These are phyloP conservation scores for Fusarium denticulatum DNA, from an alignment of 2,329 filamentous ascomycete genomes.

Conservation along the genomic window DNA sequence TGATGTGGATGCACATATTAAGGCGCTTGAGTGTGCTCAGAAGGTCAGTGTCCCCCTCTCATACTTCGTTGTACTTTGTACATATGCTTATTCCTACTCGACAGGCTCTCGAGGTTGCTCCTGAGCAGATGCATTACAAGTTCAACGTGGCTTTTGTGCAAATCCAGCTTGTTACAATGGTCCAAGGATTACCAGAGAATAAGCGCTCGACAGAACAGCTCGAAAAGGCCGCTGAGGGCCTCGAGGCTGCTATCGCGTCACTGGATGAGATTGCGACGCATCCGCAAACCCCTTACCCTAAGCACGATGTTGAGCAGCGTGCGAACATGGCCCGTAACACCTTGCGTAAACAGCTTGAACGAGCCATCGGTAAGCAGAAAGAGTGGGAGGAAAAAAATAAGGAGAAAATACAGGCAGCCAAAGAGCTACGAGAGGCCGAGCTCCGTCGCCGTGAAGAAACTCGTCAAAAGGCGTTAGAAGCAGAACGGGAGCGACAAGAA, in stretches of 20 bases:
- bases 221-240: constrained; percentile 78
- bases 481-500: constrained; percentile 77
- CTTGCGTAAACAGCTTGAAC: constrained; percentile 89
- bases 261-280: constrained; percentile 71
- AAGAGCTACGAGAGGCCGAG: constrained; percentile 83
- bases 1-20: constrained; percentile 66
- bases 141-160: constrained; percentile 99
- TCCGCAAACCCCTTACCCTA: constrained; percentile 83
- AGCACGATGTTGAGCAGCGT: constrained; percentile 89
- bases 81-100: constrained; percentile 17
- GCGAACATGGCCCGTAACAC: constrained; percentile 98
- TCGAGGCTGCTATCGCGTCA: constrained; percentile 85
- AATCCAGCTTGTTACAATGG: constrained; percentile 87
- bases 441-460: constrained; percentile 81
- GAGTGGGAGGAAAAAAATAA: constrained; percentile 96
- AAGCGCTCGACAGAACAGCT: constrained; percentile 84
- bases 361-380: constrained; percentile 82
- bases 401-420: constrained; percentile 83
- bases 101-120: constrained; percentile 78
- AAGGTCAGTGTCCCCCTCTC: constrained; percentile 58
- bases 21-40: constrained; percentile 68
- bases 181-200: constrained; percentile 78
- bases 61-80: not conserved
- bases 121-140: constrained; percentile 88
- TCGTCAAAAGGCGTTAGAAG: constrained; percentile 72